Conservation (phyloP, 2,329 filamentous ascomycete genomes). For the Clonostachys rhizophaga region DNA sequence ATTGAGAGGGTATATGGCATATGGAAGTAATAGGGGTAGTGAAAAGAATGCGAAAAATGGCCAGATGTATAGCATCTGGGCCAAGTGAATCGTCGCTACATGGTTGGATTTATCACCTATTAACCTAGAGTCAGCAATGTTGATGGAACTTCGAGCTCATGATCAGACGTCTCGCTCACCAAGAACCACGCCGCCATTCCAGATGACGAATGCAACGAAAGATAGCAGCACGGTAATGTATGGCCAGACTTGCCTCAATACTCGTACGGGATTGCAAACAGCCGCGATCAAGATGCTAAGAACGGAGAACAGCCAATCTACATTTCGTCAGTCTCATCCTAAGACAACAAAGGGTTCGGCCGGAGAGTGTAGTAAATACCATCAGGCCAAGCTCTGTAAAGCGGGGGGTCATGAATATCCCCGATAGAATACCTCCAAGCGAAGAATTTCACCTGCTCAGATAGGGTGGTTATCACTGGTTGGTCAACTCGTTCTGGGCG, state of each 20-base stretch:
- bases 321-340: neutral
- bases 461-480: slow-evolving; percentile 21
- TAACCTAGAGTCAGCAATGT: slow-evolving; percentile 12
- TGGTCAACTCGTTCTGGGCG: slow-evolving; percentile 20
- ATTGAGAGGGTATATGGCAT: slow-evolving; percentile 17
- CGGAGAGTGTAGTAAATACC: slow-evolving; percentile 30
- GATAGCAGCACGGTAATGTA: slow-evolving; percentile 57
- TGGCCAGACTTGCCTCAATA: slow-evolving; percentile 49
- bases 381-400: slow-evolving; percentile 40
- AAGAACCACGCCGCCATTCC: slow-evolving; percentile 90
- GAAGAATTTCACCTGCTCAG: slow-evolving; percentile 29
- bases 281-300: slow-evolving; percentile 61
- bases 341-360: neutral
- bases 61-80: slow-evolving; percentile 96
- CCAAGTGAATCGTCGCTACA: slow-evolving; percentile 78
- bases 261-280: slow-evolving; percentile 36
- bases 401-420: slow-evolving; percentile 48
- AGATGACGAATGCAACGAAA: slow-evolving; percentile 73
- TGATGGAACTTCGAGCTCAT: neutral
- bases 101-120: slow-evolving; percentile 92
- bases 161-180: slow-evolving; percentile 42
- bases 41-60: slow-evolving; percentile 89
- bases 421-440: slow-evolving; percentile 40
- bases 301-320: slow-evolving; percentile 51
- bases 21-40: slow-evolving; percentile 64